phyloP scores from a whole-genome alignment of 179 eudicot species.

The Corrigiola litoralis region DNA sequence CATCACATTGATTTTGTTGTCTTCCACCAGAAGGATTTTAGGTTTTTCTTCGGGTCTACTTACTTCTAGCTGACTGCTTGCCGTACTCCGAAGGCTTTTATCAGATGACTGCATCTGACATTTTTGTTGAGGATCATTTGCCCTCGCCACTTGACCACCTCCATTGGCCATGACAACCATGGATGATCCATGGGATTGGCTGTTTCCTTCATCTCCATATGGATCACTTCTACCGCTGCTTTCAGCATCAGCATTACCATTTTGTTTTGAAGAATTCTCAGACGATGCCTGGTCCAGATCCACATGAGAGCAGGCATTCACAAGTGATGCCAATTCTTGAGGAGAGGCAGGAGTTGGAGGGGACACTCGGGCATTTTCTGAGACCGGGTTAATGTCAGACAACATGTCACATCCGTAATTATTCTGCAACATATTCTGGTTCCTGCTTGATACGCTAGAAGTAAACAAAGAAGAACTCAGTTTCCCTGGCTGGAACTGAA shows the following conservation, averaged over 20 bases:
- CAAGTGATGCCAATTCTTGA: slow-evolving; percentile 37
- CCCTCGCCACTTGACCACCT: slow-evolving; percentile 16
- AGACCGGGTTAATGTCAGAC: slow-evolving; percentile 28
- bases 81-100: slow-evolving; percentile 44
- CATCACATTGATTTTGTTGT: slow-evolving; percentile 83
- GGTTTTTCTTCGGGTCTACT: slow-evolving; percentile 33
- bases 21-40: slow-evolving; percentile 89
- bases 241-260: slow-evolving; percentile 21
- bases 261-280: slow-evolving; percentile 29
- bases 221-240: slow-evolving; percentile 18
- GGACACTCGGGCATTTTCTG: slow-evolving; percentile 27
- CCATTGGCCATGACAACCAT: slow-evolving; percentile 17
- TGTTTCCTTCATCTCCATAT: slow-evolving; percentile 15
- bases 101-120: slow-evolving; percentile 27
- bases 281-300: slow-evolving; percentile 29
- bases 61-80: slow-evolving; percentile 39
- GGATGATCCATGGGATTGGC: slow-evolving; percentile 18
- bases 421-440: slow-evolving; percentile 30
- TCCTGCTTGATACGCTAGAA: slow-evolving; percentile 38
- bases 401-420: slow-evolving; percentile 24
- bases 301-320: slow-evolving; percentile 30
- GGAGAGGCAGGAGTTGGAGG: slow-evolving; percentile 23
- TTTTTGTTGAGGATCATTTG: slow-evolving; percentile 25
- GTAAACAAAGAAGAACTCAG: slow-evolving; percentile 44
- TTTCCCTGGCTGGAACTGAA: slow-evolving; percentile 63